A percentile compares a stretch with the other conserved stretches of the same genome.
Evolutionary conservation across 495 filamentous ascomycete species (phyloP).

Genomic region (Aspergillus heteromorphus): DNA sequence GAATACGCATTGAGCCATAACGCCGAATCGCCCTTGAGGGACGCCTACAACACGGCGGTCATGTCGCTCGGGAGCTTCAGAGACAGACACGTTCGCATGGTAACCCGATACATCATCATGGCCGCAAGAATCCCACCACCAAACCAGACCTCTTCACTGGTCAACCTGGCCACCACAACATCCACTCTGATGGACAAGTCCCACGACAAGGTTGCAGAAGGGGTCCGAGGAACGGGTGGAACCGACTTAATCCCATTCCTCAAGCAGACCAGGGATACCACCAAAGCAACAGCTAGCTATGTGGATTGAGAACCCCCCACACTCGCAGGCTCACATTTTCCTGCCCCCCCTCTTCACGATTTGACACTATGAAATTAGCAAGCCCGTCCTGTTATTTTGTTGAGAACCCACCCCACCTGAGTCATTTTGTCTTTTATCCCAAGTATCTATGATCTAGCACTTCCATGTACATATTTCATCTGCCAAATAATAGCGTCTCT

Average conservation of each 20-base stretch:
- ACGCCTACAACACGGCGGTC: slow-evolving; percentile 83
- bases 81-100: slow-evolving; percentile 89
- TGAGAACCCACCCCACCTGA: neutral
- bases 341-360: too few species aligned
- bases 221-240: slow-evolving; percentile 79
- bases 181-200: slow-evolving; percentile 20
- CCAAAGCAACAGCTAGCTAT: slow-evolving; percentile 35
- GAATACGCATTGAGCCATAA: slow-evolving; percentile 62
- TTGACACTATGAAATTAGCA: neutral
- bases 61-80: slow-evolving; percentile 76
- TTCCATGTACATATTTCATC: too few species aligned
- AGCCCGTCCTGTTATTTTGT: neutral
- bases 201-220: slow-evolving; percentile 12
- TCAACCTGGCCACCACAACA: slow-evolving; percentile 30
- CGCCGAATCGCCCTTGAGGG: slow-evolving; percentile 54
- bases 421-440: too few species aligned
- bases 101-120: slow-evolving; percentile 87
- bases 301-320: slow-evolving; percentile 6
- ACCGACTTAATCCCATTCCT: slow-evolving; percentile 87
- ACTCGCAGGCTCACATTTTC: neutral
- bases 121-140: slow-evolving; percentile 24
- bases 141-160: slow-evolving; percentile 1
- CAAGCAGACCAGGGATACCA: slow-evolving; percentile 88
- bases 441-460: too few species aligned
- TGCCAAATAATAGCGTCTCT: too few species aligned